These are phyloP conservation scores for Phoma herbarum DNA, from an alignment of 2,329 filamentous ascomycete genomes.

Conservation along the genomic window DNA sequence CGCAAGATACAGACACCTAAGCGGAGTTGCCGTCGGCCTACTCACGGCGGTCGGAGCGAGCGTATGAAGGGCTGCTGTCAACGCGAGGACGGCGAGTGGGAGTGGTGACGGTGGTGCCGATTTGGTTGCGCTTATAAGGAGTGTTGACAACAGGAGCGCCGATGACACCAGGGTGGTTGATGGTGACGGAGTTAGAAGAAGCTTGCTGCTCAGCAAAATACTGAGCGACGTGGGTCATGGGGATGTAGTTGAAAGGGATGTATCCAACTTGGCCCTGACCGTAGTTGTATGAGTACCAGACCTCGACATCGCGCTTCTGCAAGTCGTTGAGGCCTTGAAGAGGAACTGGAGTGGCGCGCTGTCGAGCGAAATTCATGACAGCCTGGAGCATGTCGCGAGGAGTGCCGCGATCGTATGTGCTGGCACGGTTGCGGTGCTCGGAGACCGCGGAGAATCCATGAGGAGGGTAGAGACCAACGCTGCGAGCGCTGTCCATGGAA, in stretches of 20 bases:
- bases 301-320: constrained; percentile 37
- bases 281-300: constrained; percentile 32
- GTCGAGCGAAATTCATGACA: constrained; percentile 29
- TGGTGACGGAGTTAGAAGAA: constrained; percentile 15
- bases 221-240: constrained; percentile 31
- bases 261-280: constrained; percentile 31
- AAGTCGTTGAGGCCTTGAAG: constrained; percentile 26
- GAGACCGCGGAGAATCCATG: constrained; percentile 76
- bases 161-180: constrained; percentile 36
- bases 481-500: constrained; percentile 85
- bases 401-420: constrained; percentile 83
- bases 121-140: constrained; percentile 15
- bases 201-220: constrained; percentile 29
- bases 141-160: constrained; percentile 26
- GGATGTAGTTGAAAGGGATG: constrained; percentile 42
- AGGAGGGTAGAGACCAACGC: constrained; percentile 86
- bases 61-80: constrained; percentile 16
- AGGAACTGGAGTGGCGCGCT: constrained; percentile 25
- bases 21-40: constrained; percentile 23
- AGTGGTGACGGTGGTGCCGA: constrained; percentile 16
- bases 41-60: constrained; percentile 18
- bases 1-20: constrained; percentile 18
- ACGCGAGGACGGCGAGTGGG: constrained; percentile 24
- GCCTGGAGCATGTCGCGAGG: constrained; percentile 50
- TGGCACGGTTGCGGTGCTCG: constrained; percentile 78